phyloP scores from a whole-genome alignment of 192 early-diverging fungal genomes.

The Rhizophagus sp. region DNA sequence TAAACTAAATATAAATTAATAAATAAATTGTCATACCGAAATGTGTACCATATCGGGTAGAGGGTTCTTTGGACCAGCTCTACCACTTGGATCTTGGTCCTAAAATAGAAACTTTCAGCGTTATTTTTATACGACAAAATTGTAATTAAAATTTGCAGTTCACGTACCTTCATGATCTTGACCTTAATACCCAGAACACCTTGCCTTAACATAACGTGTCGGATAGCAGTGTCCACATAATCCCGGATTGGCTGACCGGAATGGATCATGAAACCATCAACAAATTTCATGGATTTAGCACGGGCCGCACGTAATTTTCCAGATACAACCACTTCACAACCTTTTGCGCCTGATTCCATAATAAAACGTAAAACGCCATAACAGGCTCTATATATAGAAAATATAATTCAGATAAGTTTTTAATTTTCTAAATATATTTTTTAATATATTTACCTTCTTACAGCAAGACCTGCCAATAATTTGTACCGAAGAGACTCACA shows the following conservation, averaged over 20 bases:
- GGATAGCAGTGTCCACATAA: slow-evolving; percentile 94
- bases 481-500: slow-evolving; percentile 98
- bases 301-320: slow-evolving; percentile 99
- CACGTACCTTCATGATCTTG: slow-evolving; percentile 90
- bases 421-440: not conserved
- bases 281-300: slow-evolving; percentile 99
- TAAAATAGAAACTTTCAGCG: not conserved
- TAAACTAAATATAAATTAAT: not conserved
- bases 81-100: slow-evolving; percentile 90
- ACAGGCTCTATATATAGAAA: slow-evolving; percentile 66
- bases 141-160: not conserved
- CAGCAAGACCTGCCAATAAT: slow-evolving; percentile 94
- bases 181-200: slow-evolving; percentile 99
- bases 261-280: slow-evolving; percentile 99
- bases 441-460: slow-evolving; percentile 63
- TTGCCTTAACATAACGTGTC: slow-evolving; percentile 97
- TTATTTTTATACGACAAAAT: not conserved
- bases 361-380: slow-evolving; percentile 99
- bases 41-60: slow-evolving; percentile 97
- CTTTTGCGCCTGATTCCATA: slow-evolving; percentile 99
- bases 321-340: slow-evolving; percentile 98
- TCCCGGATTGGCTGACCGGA: slow-evolving; percentile 97
- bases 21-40: slow-evolving; percentile 47
- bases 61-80: slow-evolving; percentile 90
- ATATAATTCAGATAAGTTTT: not conserved